phyloP scores from a whole-genome alignment of 164 flowering plant species.

The Kingdonia uniflora region DNA sequence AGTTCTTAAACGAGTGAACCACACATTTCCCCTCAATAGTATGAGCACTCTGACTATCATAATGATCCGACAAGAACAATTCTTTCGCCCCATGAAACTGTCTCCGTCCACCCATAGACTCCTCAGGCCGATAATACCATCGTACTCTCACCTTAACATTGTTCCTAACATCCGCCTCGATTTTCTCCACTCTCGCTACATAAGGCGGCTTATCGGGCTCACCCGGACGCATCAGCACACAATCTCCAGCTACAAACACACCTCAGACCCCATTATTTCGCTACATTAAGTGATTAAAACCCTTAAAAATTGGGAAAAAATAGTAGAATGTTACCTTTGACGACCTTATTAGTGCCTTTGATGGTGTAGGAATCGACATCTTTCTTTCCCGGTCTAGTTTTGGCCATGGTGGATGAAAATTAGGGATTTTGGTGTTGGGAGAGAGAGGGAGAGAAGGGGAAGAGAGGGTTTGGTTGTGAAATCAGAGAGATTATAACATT shows the following conservation, averaged over 20 bases:
- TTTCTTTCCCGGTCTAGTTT: constrained; percentile 22
- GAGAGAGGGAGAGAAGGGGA: too few relatives aligned
- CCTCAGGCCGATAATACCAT: constrained; percentile 76
- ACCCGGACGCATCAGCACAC: constrained; percentile 65
- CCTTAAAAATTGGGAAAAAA: too few relatives aligned
- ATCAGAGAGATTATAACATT: too few relatives aligned
- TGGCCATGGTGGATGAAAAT: constrained; percentile 12
- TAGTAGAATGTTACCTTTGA: constrained; percentile 12
- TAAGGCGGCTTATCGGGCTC: constrained; percentile 60
- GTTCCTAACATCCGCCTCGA: constrained; percentile 51
- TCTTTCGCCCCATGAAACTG: constrained; percentile 75
- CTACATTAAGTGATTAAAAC: too few relatives aligned
- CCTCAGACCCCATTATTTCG: too few relatives aligned
- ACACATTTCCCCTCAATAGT: constrained; percentile 68
- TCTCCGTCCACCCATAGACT: constrained; percentile 55
- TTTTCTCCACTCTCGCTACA: constrained; percentile 57
- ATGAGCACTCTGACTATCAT: constrained; percentile 61
- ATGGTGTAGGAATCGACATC: constrained; percentile 24
- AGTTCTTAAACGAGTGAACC: constrained; percentile 65
- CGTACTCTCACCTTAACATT: constrained; percentile 53
- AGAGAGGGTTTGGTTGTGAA: too few relatives aligned
- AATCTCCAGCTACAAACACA: constrained; percentile 45
- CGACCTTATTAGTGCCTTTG: constrained; percentile 22
- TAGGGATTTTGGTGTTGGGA: too few relatives aligned
- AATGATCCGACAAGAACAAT: constrained; percentile 61